These are phyloP conservation scores for Davidsoniella neocaledoniae DNA, from an alignment of 2,329 filamentous ascomycete genomes.

Conservation along the genomic window DNA sequence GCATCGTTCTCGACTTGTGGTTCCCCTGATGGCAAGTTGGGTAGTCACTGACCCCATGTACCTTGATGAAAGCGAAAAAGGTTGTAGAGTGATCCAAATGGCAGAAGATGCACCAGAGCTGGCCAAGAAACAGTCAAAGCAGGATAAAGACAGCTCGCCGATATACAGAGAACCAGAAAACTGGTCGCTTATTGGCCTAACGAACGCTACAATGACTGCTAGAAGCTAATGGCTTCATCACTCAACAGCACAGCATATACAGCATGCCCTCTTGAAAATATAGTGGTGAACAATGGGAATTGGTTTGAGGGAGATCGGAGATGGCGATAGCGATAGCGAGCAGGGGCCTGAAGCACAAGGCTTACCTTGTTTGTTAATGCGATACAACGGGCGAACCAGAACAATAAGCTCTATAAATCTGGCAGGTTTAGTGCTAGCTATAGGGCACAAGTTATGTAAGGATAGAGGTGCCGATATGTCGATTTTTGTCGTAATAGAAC, in stretches of 20 bases:
- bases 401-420: background rate
- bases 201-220: too few relatives aligned
- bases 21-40: too few relatives aligned
- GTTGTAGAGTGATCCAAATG: too few relatives aligned
- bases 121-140: too few relatives aligned
- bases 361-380: constrained; percentile 13
- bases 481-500: too few relatives aligned
- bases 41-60: too few relatives aligned
- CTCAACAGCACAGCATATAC: background rate
- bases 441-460: background rate
- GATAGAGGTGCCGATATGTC: background rate
- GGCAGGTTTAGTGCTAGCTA: background rate
- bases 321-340: constrained; percentile 9
- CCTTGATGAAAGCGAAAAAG: too few relatives aligned
- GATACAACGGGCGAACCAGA: constrained; percentile 8
- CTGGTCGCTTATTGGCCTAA: too few relatives aligned
- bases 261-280: background rate
- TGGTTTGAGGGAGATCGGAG: constrained; percentile 5
- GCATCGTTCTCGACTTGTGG: too few relatives aligned
- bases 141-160: too few relatives aligned
- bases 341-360: constrained; percentile 8
- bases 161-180: too few relatives aligned
- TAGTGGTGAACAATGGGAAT: background rate
- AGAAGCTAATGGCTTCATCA: background rate
- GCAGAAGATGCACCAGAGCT: too few relatives aligned